These are phyloP conservation scores for Diutina rugosa DNA, from an alignment of 1,139 yeast genomes.

Conservation along the genomic window DNA sequence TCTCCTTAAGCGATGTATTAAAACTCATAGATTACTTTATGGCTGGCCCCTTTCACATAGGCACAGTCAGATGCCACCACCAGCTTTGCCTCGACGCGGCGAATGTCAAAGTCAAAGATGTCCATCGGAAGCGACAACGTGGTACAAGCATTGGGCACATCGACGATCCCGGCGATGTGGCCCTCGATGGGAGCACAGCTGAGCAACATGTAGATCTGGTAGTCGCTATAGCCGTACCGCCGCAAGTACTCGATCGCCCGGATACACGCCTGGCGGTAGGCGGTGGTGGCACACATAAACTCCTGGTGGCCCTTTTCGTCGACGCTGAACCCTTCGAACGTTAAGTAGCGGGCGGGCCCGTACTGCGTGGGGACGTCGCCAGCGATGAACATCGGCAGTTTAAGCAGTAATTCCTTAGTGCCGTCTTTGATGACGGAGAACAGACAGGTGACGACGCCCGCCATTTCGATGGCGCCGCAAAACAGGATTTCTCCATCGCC, in stretches of 20 bases:
- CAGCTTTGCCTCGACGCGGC: slow-evolving; percentile 14
- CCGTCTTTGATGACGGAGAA: slow-evolving; percentile 28
- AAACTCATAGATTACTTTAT: slow-evolving; percentile 6
- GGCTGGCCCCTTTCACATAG: slow-evolving; percentile 12
- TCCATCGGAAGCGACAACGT: slow-evolving; percentile 38
- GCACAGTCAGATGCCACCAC: slow-evolving; percentile 25
- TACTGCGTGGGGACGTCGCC: slow-evolving; percentile 33
- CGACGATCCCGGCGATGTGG: slow-evolving; percentile 38
- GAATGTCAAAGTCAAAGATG: slow-evolving; percentile 34
- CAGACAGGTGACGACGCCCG: slow-evolving; percentile 30
- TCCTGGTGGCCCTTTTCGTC: slow-evolving; percentile 30
- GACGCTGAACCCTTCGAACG: slow-evolving; percentile 41
- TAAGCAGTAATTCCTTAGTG: slow-evolving; percentile 22
- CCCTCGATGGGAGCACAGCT: slow-evolving; percentile 39
- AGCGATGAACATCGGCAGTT: slow-evolving; percentile 33
- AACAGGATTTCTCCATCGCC: slow-evolving; percentile 42
- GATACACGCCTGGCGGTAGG: slow-evolving; percentile 35
- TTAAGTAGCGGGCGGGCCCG: slow-evolving; percentile 33
- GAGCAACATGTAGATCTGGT: slow-evolving; percentile 31
- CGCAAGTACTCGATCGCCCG: slow-evolving; percentile 36
- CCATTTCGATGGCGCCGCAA: slow-evolving; percentile 43
- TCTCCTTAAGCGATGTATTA: slow-evolving; percentile 2
- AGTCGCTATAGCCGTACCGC: slow-evolving; percentile 35
- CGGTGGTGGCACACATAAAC: slow-evolving; percentile 32
- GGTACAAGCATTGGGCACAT: slow-evolving; percentile 39